Percentiles rank a stretch among this genome's conserved stretches.
Conservation (phyloP, 176 grass and related monocot genomes). For the Avena eriantha region DNA sequence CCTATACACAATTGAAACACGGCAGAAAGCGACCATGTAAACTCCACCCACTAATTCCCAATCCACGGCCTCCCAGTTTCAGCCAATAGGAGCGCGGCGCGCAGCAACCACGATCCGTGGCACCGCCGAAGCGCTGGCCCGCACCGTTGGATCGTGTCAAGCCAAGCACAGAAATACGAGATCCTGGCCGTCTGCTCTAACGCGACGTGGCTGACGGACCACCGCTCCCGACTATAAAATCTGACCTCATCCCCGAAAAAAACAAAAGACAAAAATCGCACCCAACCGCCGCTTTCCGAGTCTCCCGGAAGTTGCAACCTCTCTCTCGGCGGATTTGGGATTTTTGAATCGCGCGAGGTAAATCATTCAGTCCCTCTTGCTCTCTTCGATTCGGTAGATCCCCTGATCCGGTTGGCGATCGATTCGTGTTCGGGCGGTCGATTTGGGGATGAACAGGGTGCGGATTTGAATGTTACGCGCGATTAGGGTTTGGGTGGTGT, state of each 20-base stretch:
- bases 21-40: neutral
- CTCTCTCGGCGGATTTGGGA: slow-evolving; percentile 32
- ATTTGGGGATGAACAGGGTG: no score
- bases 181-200: slow-evolving; percentile 24
- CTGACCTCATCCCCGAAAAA: neutral
- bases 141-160: neutral
- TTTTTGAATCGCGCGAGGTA: slow-evolving; percentile 38
- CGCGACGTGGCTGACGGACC: neutral
- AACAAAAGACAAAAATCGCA: neutral
- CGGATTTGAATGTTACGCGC: neutral
- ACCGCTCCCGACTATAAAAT: neutral
- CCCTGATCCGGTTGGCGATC: neutral
- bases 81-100: slow-evolving; percentile 31
- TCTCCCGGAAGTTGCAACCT: neutral
- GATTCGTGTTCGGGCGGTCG: no score
- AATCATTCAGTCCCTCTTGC: neutral
- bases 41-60: neutral
- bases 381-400: neutral
- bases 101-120: neutral
- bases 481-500: slow-evolving; percentile 30
- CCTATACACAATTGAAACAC: slow-evolving; percentile 25
- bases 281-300: neutral
- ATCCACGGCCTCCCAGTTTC: neutral
- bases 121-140: neutral
- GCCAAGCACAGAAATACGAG: neutral